Percentiles rank a stretch among this genome's conserved stretches.
These are phyloP conservation scores for Crithidia fasciculata DNA, from an alignment of 208 protist genomes.

Conservation along the genomic window DNA sequence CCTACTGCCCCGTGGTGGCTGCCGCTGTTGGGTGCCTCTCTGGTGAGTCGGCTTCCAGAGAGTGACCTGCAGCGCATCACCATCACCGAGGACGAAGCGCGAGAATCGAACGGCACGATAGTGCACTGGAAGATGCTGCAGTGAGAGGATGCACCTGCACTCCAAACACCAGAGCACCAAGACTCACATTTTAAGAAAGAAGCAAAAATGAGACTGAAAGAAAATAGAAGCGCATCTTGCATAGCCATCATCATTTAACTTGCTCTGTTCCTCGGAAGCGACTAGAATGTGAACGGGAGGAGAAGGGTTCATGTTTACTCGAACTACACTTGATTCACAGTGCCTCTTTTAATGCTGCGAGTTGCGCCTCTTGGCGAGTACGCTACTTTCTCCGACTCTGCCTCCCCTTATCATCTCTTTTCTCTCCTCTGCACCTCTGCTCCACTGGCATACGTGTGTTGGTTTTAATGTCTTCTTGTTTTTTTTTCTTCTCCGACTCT, in stretches of 20 bases:
- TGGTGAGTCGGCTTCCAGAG: conserved; percentile 54
- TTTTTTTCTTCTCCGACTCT: conserved; percentile 9
- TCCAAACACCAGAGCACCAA: background rate
- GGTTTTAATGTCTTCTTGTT: conserved; percentile 11
- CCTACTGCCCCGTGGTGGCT: conserved; percentile 54
- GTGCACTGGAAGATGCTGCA: conserved; percentile 61
- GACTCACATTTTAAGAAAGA: background rate
- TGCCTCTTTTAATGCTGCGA: no score
- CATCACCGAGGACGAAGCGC: conserved; percentile 52
- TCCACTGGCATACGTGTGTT: background rate
- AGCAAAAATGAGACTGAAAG: background rate
- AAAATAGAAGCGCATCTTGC: no score
- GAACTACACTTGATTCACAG: no score
- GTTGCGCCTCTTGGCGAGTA: no score
- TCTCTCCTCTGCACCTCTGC: background rate
- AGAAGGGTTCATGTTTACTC: no score
- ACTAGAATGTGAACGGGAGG: no score
- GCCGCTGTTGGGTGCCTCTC: conserved; percentile 56
- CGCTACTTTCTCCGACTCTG: no score
- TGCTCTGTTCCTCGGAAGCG: no score
- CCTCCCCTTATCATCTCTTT: background rate
- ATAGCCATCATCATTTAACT: no score
- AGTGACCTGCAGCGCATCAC: conserved; percentile 45
- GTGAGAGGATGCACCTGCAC: conserved; percentile 19
- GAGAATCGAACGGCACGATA: conserved; percentile 53